Base-by-base conservation (phyloP, 2,329 filamentous ascomycete genomes). In the Xylaria sp. region DNA sequence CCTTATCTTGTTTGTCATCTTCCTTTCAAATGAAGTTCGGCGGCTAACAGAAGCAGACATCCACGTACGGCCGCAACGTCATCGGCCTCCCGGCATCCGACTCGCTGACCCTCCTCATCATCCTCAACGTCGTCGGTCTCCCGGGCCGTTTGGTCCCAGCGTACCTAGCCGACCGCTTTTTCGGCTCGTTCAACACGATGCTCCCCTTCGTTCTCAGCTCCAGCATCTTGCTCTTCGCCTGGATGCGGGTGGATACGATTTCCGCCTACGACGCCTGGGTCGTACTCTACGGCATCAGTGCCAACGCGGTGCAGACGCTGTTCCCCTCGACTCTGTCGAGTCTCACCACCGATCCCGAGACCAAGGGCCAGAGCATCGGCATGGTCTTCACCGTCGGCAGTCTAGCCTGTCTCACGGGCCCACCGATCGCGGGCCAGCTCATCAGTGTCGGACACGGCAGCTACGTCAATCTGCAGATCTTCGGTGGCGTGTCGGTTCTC, bases 301-400 rank as follows among this genome's bases (percentile, higher is more conserved):
- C 63, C n/a, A 64, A 60, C 30, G 66, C 64, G 5, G 64, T 67
- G 1, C 66, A 68, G 46, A 64, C 60, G 1, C 60, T 68, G 16
- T 39, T 65, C 1, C 64, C 66, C 54, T 57, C 66, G 7, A 63
- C 64, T 3, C 35, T 67, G 30, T 63, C 65, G 5, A 50, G 57
- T 4, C 49, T 68, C 11, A 80, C 78, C 0, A 74, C 74, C 0
- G 79, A 83, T 65, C 59, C 81, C 54, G 78, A 76, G 3, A 83
- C 81, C 63, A 74, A 75, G 4, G 81, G 81, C 0, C 76, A 79
- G 10, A 69, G 80, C 1, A 78, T 79, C 65, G 81, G 80, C 0
- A 83, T 83, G 80, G 74, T 78, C 4, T 76, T 83, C 58, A 78
- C 76, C 81, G 16, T 76, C 75, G 13, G 72, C 83, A n/a, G 44